phyloP scores from a whole-genome alignment of 2,329 filamentous ascomycete species.

The Dactylellina parvicollis region DNA sequence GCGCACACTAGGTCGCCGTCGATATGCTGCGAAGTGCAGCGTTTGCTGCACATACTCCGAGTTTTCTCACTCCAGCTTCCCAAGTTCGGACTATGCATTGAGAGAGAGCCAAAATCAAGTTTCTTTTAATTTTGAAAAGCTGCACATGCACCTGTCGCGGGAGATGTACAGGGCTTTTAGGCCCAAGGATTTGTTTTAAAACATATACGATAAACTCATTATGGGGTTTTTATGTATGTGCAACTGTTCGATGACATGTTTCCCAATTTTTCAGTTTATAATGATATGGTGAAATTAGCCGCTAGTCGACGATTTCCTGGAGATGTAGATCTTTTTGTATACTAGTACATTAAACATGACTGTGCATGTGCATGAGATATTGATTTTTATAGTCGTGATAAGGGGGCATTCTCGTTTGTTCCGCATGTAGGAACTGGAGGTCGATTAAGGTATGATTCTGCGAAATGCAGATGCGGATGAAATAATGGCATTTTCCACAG shows the following conservation, averaged over 20 bases:
- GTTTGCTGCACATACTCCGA: not conserved
- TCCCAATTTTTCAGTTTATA: not conserved
- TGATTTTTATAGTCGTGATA: not conserved
- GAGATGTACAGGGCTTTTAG: slow-evolving; percentile 6
- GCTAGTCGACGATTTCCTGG: not conserved
- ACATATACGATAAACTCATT: not conserved
- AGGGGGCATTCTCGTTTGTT: not conserved
- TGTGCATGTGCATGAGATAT: not conserved
- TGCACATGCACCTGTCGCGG: slow-evolving; percentile 6
- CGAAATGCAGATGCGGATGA: not conserved
- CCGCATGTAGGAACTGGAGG: not conserved
- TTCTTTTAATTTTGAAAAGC: not conserved
- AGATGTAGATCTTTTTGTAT: not conserved
- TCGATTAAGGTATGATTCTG: not conserved
- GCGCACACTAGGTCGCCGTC: not conserved
- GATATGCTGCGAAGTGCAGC: not conserved
- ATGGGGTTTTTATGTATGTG: not conserved
- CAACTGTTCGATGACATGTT: not conserved
- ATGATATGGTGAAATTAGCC: not conserved
- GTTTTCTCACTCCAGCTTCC: slow-evolving; percentile 24
- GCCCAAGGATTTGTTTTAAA: not conserved
- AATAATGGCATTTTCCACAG: not conserved
- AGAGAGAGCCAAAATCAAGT: not conserved
- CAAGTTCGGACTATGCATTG: not conserved
- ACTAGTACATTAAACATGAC: no score